phyloP scores from a whole-genome alignment of 495 filamentous ascomycete genomes.

The Tuber calosporum region DNA sequence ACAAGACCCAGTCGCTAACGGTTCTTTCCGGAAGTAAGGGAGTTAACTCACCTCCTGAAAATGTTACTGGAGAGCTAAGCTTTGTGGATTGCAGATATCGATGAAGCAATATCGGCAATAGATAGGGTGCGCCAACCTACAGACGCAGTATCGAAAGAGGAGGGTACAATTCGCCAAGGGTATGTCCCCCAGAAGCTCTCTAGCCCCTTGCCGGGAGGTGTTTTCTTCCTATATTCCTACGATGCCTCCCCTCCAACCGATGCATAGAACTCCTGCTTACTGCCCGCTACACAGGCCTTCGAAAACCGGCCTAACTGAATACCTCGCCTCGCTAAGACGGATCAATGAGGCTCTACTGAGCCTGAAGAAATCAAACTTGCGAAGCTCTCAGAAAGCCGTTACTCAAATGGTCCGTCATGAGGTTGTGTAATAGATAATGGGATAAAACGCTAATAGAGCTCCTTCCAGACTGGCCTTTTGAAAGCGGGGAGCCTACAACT shows the following conservation, averaged over 20 bases:
- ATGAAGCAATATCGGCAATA: conserved; percentile 74
- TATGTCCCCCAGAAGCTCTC: conserved; percentile 42
- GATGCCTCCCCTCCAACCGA: background rate
- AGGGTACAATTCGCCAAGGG: conserved; percentile 81
- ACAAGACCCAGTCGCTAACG: conserved; percentile 83
- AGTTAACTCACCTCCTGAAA: background rate
- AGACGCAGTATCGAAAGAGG: conserved; percentile 79
- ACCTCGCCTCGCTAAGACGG: conserved; percentile 80
- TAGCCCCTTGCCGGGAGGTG: background rate
- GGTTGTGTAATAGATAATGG: background rate
- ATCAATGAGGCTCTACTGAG: conserved; percentile 71
- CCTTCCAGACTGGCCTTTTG: conserved; percentile 58
- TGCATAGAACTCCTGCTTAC: background rate
- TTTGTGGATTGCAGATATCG: conserved; percentile 57
- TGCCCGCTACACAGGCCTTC: conserved; percentile 54
- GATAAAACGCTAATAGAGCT: background rate
- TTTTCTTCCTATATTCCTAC: background rate
- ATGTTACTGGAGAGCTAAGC: conserved; percentile 21
- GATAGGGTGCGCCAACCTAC: conserved; percentile 79
- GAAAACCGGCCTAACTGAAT: conserved; percentile 71
- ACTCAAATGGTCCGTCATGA: conserved; percentile 48
- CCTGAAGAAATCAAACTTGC: conserved; percentile 77
- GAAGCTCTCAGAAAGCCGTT: conserved; percentile 84
- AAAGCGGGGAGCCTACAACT: conserved; percentile 70
- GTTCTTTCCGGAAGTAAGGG: conserved; percentile 64